These are phyloP conservation scores for Effrenium voratum DNA, from an alignment of 73 alveolate genomes.

Conservation along the genomic window DNA sequence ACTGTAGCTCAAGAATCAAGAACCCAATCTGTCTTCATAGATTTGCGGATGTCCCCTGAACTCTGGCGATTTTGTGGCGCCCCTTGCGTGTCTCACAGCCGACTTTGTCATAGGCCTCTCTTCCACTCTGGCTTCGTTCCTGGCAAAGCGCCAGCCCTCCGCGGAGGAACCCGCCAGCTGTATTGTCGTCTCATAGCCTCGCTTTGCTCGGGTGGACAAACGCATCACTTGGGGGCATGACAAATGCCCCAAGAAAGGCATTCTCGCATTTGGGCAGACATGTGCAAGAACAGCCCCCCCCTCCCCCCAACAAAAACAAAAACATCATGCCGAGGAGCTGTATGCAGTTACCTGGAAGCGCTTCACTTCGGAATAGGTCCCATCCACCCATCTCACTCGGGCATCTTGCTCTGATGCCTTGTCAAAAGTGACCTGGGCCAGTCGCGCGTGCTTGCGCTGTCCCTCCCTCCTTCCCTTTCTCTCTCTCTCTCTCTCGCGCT, in stretches of 20 bases:
- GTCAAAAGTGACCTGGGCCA: conserved; percentile 41
- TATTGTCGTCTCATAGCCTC: conserved; percentile 75
- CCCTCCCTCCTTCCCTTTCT: too few species aligned
- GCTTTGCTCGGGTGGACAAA: neutral
- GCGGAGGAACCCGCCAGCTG: conserved; percentile 44
- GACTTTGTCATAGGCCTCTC: too few species aligned
- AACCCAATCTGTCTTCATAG: too few species aligned
- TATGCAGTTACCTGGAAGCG: conserved; percentile 82
- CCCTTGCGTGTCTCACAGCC: too few species aligned
- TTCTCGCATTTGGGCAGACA: neutral
- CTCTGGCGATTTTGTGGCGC: too few species aligned
- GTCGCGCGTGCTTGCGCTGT: too few species aligned
- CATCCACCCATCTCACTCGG: conserved; percentile 42
- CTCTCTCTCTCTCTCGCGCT: too few species aligned
- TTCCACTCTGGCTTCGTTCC: neutral
- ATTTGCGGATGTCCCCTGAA: too few species aligned
- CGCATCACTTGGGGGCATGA: too few species aligned
- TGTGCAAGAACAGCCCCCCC: neutral
- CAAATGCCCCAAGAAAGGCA: too few species aligned
- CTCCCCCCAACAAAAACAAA: neutral
- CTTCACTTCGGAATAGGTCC: conserved; percentile 62
- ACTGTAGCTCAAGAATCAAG: too few species aligned
- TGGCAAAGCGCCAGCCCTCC: conserved; percentile 59
- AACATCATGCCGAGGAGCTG: too few species aligned
- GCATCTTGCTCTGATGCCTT: neutral